Percentiles rank a stretch among this genome's conserved stretches.
phyloP scores from a whole-genome alignment of 163 green algal species.

The Chlamydomonas reinhardtii region DNA sequence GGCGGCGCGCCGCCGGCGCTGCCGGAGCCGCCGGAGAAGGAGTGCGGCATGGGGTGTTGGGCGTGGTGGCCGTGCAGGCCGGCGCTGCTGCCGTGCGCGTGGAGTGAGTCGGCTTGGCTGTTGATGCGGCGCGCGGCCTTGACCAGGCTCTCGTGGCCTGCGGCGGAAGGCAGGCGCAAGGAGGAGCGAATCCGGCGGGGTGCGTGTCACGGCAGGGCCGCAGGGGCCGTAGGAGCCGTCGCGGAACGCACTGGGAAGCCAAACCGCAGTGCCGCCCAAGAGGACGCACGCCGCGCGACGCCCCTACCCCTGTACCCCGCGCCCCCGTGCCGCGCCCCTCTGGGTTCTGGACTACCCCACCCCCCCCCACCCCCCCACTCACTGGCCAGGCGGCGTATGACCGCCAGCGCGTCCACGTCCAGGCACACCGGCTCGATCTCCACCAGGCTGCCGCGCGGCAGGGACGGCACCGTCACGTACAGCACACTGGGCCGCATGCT shows the following conservation, averaged over 20 bases:
- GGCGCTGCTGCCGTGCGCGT: neutral
- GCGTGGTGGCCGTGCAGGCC: neutral
- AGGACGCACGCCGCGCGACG: too few relatives aligned
- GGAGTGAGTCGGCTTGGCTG: conserved; percentile 5
- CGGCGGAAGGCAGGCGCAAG: neutral
- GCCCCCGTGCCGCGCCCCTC: too few relatives aligned
- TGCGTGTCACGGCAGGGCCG: too few relatives aligned
- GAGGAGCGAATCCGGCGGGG: too few relatives aligned
- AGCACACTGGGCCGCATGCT: conserved; percentile 49
- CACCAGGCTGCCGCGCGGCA: conserved; percentile 68
- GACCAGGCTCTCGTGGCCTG: conserved; percentile 40
- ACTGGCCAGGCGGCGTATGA: conserved; percentile 21
- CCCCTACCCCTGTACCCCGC: too few relatives aligned
- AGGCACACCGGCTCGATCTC: conserved; percentile 72
- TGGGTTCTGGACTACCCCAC: too few relatives aligned
- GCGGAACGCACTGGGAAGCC: too few relatives aligned
- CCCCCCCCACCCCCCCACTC: too few relatives aligned
- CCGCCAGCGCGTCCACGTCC: conserved; percentile 32
- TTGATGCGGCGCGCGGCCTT: conserved; percentile 15
- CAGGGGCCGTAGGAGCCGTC: too few relatives aligned
- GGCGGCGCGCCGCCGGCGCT: too few relatives aligned
- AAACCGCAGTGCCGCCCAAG: too few relatives aligned
- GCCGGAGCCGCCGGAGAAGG: neutral
- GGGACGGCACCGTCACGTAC: conserved; percentile 69
- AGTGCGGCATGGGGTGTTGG: neutral